Conservation (phyloP, 2,329 filamentous ascomycete species). For the Curvularia sp. region DNA sequence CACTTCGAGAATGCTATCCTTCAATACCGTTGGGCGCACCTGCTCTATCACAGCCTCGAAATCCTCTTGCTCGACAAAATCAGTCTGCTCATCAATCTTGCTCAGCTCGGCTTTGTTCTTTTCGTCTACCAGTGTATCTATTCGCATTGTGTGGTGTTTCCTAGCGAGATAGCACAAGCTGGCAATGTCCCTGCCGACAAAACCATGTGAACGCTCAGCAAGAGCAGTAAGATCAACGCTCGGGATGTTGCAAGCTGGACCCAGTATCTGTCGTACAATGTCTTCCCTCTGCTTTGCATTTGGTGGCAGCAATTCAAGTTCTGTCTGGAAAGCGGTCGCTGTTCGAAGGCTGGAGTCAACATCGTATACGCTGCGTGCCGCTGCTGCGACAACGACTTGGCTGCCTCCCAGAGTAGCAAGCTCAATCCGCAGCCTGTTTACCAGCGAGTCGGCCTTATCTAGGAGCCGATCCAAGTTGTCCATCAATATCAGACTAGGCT, state of each 20-base stretch:
- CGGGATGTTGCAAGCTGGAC: constrained; percentile 59
- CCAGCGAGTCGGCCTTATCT: constrained; percentile 40
- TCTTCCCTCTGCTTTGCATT: constrained; percentile 73
- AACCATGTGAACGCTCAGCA: constrained; percentile 82
- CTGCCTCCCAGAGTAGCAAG: constrained; percentile 61
- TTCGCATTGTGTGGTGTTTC: constrained; percentile 36
- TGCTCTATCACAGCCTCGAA: constrained; percentile 70
- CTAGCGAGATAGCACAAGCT: constrained; percentile 66
- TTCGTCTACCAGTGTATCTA: constrained; percentile 26
- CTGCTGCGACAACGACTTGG: constrained; percentile 75
- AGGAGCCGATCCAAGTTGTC: constrained; percentile 75
- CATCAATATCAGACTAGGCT: constrained; percentile 80
- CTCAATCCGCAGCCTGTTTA: constrained; percentile 33
- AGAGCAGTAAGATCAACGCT: constrained; percentile 60
- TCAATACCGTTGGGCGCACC: constrained; percentile 84
- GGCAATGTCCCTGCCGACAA: constrained; percentile 79
- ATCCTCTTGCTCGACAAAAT: constrained; percentile 55
- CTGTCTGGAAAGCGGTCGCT: constrained; percentile 67
- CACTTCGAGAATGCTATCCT: constrained; percentile 86
- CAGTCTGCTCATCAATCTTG: constrained; percentile 24
- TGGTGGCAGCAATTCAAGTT: constrained; percentile 79
- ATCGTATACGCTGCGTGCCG: constrained; percentile 74
- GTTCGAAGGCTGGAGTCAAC: constrained; percentile 74
- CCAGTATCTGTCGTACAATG: constrained; percentile 65
- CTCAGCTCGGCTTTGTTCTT: constrained; percentile 34